Evolutionary conservation across 257 asterid genomes (phyloP), one percentile per base, ranked within the genome.

Genomic region (Parsonsia alboflavescens): DNA sequence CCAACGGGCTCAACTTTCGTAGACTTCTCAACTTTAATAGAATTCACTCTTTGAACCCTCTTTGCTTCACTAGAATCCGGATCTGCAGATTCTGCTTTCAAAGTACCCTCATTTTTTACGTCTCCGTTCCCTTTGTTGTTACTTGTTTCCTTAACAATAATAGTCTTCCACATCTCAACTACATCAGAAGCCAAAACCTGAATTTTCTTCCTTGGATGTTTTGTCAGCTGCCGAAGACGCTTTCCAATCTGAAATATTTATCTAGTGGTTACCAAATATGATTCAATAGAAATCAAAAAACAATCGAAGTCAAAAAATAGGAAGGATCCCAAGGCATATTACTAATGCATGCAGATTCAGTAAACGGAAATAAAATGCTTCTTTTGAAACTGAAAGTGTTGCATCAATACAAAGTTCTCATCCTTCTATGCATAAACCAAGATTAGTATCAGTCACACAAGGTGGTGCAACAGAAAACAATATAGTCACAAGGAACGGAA

Each of bases 211-310:
- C 93, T 87, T 42, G 91, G 89, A 79, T 95, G 98, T 82, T 95
- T 94, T 22, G 98, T 90, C 80, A 94, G 86, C 54, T 86, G 93
- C 75, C 98, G 89, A 52, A 94, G 89, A 66, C 87, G 87, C 82
- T 94, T 94, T 33, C 99, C 99, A 36, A 94, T 90, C 99, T 94
- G 91, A 39, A 80, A 77, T 45, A 61, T 53, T 54, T 53, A 41
- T 26, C 49, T 54, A 54, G 70, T 65, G 0, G 41, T 36, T 57
- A 62, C 63, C 63, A 39, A 69, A 6, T 16, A 42, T 9, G 24
- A 49, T 68, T 57, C 63, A 24, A 44, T 19, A 68, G 48, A 4
- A 33, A 68, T 24, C 21, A 24, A 45, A 36, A 10, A 52, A 72
- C 26, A 36, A 36, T 4, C 11, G 7, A 57, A 19, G 56, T 49